Evolutionary conservation across 352 stramenopile species (phyloP).

Genomic region (Heterotrichella gracilis): DNA sequence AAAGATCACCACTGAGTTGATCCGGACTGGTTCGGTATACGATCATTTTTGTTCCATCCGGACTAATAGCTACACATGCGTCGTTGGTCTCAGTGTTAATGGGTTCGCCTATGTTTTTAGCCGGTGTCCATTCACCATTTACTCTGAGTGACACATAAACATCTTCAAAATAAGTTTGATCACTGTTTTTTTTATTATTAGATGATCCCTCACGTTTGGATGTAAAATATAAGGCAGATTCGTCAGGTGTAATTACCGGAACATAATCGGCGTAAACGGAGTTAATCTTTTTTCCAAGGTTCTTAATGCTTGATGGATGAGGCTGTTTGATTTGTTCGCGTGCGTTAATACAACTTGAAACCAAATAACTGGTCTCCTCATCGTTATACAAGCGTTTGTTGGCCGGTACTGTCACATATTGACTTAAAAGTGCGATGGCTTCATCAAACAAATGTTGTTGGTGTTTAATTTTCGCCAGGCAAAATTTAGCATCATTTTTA

Average conservation of each 20-base stretch:
- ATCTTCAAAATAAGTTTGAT: not conserved
- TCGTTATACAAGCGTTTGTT: not conserved
- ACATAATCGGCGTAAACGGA: not conserved
- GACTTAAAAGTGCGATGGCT: not conserved
- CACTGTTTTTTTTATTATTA: slow-evolving; percentile 1
- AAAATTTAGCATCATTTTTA: not conserved
- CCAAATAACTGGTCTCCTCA: not conserved
- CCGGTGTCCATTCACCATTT: not conserved
- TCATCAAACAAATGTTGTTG: not conserved
- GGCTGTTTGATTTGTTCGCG: not conserved
- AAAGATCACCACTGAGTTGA: not conserved
- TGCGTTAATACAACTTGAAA: not conserved
- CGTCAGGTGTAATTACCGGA: not conserved
- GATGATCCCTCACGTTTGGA: not conserved
- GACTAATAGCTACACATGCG: not conserved
- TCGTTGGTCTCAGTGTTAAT: not conserved
- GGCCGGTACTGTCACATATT: not conserved
- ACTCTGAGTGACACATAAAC: not conserved
- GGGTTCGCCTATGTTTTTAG: not conserved
- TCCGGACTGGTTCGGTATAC: not conserved
- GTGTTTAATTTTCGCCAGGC: not conserved
- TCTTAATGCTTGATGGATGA: not conserved
- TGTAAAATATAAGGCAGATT: not conserved
- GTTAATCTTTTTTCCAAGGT: not conserved
- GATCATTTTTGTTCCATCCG: not conserved